Base-by-base conservation (phyloP, 2,329 filamentous ascomycete genomes). In the Pleurostoma richardsiae region DNA sequence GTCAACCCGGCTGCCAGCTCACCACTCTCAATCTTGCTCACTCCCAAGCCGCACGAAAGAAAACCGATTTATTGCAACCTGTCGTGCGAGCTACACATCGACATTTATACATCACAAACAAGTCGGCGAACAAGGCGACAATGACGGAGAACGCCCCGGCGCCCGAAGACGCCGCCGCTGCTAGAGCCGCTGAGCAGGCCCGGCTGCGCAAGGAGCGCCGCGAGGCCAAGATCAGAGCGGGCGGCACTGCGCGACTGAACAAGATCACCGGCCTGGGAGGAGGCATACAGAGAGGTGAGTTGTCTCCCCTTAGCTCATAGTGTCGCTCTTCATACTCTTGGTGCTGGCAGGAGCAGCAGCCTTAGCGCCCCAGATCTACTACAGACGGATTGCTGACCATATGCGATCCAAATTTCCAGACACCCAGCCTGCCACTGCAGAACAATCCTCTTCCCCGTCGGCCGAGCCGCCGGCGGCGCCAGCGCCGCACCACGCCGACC, bases 201-300 rank as follows among this genome's bases (percentile, higher is more conserved):
- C 82, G 87, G 41, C 73, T 89, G 48, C 85, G 88, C 56, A 88
- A 90, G 65, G 87, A 91, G 64, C 82, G 86, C 38, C 79, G 88
- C 42, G 85, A 90, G 63, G 87, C 86, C 48, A 92, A 91, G 73
- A 83, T 91, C 67, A 80, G 78, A 57, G 81, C 83, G 43, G 83
- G 85, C 49, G 88, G 85, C 48, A 79, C 82, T 19, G 77, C 82
- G 38, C 73, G 88, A 50, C 68, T 94, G 51, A 83, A 87, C 58
- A 86, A 79, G 64, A 94, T 94, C 64, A 88, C 85, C 10, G 83
- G 84, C 2, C 68, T 89, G 29, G 83, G 83, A 47, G 83, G 82
- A 29, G 74, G 77, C 51, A 44, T 78, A n/a, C 65, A 68, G 53
- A 57, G 69, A 66, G 71, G 74, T 77, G 45, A 30, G 64, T 55